Evolutionary conservation across 2,329 filamentous ascomycete genomes (phyloP), one percentile per base, ranked within the genome.

Genomic region (Zopfia rhizophila): DNA sequence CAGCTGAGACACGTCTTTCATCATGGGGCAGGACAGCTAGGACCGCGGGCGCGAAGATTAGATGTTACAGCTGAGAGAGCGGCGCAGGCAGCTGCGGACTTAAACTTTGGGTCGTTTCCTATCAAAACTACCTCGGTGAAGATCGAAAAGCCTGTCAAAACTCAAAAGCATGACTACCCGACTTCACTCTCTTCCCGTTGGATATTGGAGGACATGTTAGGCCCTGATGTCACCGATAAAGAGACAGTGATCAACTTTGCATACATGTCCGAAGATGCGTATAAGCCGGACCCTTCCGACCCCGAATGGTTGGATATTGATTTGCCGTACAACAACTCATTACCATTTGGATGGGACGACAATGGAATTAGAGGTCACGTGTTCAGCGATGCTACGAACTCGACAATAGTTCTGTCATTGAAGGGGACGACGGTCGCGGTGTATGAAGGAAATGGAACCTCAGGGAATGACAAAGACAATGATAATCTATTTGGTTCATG

Each of bases 281-380:
- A 70, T 45, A 69, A 69, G 35, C 58, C 60, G 11, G 63, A 63
- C 13, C 59, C 45, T 4, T 58, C 64, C 23, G 68, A 70, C 42
- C 58, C 66, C 7, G 65, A 63, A 36, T 70, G 68, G 68, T 52
- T 69, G 38, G 59, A 70, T 39, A 60, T 69, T 14, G 68, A 63
- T 27, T 56, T 61, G 4, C 43, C 58, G 19, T 70, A 54, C 43
- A 67, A 66, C 43, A 54, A 54, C 6, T 62, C 63, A 7, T 41
- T 70, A 27, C 66, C 65, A 2, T 70, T 70, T 23, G 68, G 68
- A 3, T 70, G 68, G 68, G 64, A 68, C n/a, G 68, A 69, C 10
- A 65, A 55, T 32, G 68, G 68, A 7, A 69, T 70, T 27, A 48
- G 66, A 44, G 68, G 68, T 33, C 68, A 70, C 28, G 68, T 70